These are phyloP conservation scores for Allium fistulosum DNA, from an alignment of 106 monocot genomes.

Conservation along the genomic window DNA sequence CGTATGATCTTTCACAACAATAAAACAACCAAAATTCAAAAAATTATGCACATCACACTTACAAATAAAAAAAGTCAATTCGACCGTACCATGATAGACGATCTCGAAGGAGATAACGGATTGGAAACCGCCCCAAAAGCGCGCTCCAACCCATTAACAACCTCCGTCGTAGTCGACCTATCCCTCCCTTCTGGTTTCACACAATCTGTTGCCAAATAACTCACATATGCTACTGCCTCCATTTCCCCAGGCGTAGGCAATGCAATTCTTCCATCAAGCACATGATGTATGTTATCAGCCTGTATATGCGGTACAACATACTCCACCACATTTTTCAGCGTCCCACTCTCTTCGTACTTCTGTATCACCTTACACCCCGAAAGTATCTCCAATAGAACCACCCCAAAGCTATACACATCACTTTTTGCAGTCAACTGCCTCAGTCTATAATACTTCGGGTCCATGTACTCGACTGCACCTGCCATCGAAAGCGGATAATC, in stretches of 20 bases:
- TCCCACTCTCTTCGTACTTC: conserved; percentile 27
- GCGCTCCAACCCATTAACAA: conserved; percentile 48
- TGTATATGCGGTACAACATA: conserved; percentile 56
- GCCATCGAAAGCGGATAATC: conserved; percentile 9
- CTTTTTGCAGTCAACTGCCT: conserved; percentile 45
- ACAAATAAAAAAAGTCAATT: no score
- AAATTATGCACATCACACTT: no score
- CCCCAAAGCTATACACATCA: conserved; percentile 58
- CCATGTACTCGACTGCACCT: conserved; percentile 50
- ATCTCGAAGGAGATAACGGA: not conserved
- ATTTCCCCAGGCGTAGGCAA: conserved; percentile 52
- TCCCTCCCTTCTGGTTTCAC: conserved; percentile 45
- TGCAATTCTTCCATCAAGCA: conserved; percentile 52
- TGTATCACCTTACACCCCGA: conserved; percentile 57
- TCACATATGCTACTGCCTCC: conserved; percentile 57
- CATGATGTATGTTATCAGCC: conserved; percentile 30
- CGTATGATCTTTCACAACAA: no score
- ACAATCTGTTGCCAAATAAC: conserved; percentile 63
- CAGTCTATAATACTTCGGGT: conserved; percentile 53
- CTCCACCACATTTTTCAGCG: conserved; percentile 71
- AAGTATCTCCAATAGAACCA: conserved; percentile 23
- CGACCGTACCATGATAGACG: not conserved
- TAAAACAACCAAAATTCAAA: no score
- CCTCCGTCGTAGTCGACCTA: conserved; percentile 64
- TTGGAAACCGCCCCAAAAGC: conserved; percentile 21